A percentile compares a stretch with the other conserved stretches of the same genome.
Evolutionary conservation across 495 filamentous ascomycete species (phyloP).

Genomic region (Physcia stellaris): DNA sequence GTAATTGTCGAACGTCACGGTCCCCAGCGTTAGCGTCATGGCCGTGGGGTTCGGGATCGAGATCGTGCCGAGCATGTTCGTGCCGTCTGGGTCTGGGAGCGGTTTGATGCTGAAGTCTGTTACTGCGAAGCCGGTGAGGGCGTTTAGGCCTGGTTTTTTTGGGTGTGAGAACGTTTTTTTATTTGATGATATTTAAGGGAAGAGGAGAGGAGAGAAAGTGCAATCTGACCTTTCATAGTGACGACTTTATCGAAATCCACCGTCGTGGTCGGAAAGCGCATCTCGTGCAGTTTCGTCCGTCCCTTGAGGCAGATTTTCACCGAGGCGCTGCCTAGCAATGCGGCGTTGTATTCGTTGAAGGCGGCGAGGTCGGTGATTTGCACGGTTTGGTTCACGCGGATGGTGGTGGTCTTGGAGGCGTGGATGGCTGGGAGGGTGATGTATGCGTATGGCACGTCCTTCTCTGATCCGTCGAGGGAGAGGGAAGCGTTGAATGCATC

Average conservation of each 20-base stretch:
- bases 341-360: constrained; percentile 41
- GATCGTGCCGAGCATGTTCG: constrained; percentile 51
- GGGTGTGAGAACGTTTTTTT: too few relatives aligned
- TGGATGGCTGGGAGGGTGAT: constrained; percentile 41
- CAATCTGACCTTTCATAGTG: constrained; percentile 38
- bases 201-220: neutral
- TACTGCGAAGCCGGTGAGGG: constrained; percentile 45
- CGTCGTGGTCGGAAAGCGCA: constrained; percentile 30
- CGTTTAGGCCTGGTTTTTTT: constrained; percentile 43
- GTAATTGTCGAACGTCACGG: constrained; percentile 1
- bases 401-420: constrained; percentile 37
- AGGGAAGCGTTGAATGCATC: constrained; percentile 41
- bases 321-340: constrained; percentile 41
- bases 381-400: constrained; percentile 40
- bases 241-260: constrained; percentile 44
- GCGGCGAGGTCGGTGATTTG: constrained; percentile 36
- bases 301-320: constrained; percentile 46
- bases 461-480: constrained; percentile 37
- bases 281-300: constrained; percentile 37
- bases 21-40: constrained; percentile 44
- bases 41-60: constrained; percentile 58
- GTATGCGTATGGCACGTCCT: constrained; percentile 39
- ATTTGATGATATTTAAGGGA: neutral
- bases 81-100: constrained; percentile 24
- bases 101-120: constrained; percentile 34